Evolutionary conservation across 129 eudicot species (phyloP).

Genomic region (Centaurea solstitialis): DNA sequence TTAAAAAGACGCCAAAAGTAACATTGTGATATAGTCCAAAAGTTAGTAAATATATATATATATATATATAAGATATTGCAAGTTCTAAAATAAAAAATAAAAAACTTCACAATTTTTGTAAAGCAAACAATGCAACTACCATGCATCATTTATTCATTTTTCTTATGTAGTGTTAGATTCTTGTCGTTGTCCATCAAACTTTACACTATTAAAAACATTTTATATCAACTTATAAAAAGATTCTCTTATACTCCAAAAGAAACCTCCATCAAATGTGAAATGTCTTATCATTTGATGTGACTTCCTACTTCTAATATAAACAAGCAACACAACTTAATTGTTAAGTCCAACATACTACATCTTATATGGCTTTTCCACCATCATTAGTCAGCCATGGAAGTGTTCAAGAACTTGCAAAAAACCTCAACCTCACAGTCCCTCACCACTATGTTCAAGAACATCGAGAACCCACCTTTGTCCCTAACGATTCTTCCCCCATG

Average conservation of each 20-base stretch:
- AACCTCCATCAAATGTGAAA: constrained; percentile 6
- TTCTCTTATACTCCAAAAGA: constrained; percentile 17
- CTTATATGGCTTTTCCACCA: constrained; percentile 29
- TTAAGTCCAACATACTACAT: background rate
- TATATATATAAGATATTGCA: background rate
- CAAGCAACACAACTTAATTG: background rate
- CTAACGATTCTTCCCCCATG: constrained; percentile 4
- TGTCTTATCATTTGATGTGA: background rate
- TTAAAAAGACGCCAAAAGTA: background rate
- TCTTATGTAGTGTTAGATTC: constrained; percentile 23
- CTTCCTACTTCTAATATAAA: constrained; percentile 21
- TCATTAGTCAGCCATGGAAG: constrained; percentile 25
- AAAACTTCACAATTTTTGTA: background rate
- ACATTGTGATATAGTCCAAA: background rate
- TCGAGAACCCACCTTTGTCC: constrained; percentile 34
- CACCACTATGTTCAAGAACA: constrained; percentile 34
- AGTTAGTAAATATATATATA: background rate
- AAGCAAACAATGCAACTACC: background rate
- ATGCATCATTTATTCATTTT: background rate
- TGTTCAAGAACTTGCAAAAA: constrained; percentile 48
- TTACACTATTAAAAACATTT: background rate
- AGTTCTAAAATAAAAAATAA: background rate
- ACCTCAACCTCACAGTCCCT: constrained; percentile 24
- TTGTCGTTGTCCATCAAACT: constrained; percentile 22
- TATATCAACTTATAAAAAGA: background rate